Evolutionary conservation across 345 rosid species (phyloP), one percentile per base, ranked within the genome.

Genomic region (Murraya paniculata): DNA sequence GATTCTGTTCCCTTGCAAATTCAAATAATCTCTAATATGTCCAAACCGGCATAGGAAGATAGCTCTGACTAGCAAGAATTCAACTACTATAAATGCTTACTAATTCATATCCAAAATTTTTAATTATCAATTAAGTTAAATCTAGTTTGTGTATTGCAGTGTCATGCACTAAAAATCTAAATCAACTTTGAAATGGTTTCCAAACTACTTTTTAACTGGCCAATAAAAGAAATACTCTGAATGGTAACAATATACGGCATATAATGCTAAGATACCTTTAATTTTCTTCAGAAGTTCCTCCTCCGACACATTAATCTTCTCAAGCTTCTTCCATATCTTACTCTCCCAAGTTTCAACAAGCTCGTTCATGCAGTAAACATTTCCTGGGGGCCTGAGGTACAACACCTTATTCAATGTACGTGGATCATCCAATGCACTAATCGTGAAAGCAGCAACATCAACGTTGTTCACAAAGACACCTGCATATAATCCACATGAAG

Each of bases 381-480:
- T 92, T 39, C 91, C 91, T 1, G 83, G 87, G 4, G 96, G 97
- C 78, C 93, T 88, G 77, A 94, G 72, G 80, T 94, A 87, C 48
- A 91, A 74, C 38, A 80, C 86, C 84, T 89, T 91, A 73, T 92
- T 91, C 78, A 88, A 70, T 7, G 93, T 84, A 35, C 84, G 86
- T 1, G 92, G 89, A 80, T 94, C 98, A 39, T 92, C 97, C 78
- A 92, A 72, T 39, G 94, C 79, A 68, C 79, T 81, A 60, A 91
- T 71, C 55, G 91, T 87, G 77, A 84, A 94, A 0, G 93, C 87
- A 78, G 90, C 96, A 75, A 89, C 93, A 83, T 92, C 97, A 50
- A 80, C 71, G 53, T 87, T 91, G 78, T 84, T 86, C 79, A 90
- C 68, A 73, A 92, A 80, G 77, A 94, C 93, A 70, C 88, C 98